Evolutionary conservation across 1,284 basidiomycete genomes (phyloP).

Genomic region (Peniophora sp.): DNA sequence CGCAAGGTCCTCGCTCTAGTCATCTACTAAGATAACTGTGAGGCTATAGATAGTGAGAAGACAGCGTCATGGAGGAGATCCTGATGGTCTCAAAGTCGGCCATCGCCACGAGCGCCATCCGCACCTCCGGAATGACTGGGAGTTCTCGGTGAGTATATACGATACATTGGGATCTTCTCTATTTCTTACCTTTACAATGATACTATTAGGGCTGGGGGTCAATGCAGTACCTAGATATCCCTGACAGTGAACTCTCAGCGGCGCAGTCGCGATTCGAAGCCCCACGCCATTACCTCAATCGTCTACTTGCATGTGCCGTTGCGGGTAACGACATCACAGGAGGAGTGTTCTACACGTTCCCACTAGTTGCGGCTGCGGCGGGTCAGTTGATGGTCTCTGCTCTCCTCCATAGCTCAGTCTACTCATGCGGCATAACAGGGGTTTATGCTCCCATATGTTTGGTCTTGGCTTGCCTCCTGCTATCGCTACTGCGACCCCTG

Average conservation of each 20-base stretch:
- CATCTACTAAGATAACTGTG: neutral
- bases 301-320: slow-evolving; percentile 25
- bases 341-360: slow-evolving; percentile 64
- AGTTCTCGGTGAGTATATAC: slow-evolving; percentile 9
- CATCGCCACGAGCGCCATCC: slow-evolving; percentile 8
- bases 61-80: slow-evolving; percentile 9
- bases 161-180: neutral
- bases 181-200: neutral
- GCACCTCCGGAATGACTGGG: slow-evolving; percentile 9
- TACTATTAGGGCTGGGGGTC: slow-evolving; percentile 10
- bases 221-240: slow-evolving; percentile 11
- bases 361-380: slow-evolving; percentile 50
- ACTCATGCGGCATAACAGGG: slow-evolving; percentile 22
- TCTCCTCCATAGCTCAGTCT: neutral
- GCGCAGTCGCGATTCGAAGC: slow-evolving; percentile 4
- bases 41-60: slow-evolving; percentile 13
- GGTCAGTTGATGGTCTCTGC: slow-evolving; percentile 34
- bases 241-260: slow-evolving; percentile 3
- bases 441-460: slow-evolving; percentile 53
- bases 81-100: slow-evolving; percentile 9
- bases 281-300: slow-evolving; percentile 7
- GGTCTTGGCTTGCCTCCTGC: slow-evolving; percentile 46
- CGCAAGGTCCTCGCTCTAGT: neutral
- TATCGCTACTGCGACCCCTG: slow-evolving; percentile 64
- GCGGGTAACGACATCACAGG: slow-evolving; percentile 65